These are phyloP conservation scores for Annulohypoxylon stygium DNA, from an alignment of 495 filamentous ascomycete genomes.

Conservation along the genomic window DNA sequence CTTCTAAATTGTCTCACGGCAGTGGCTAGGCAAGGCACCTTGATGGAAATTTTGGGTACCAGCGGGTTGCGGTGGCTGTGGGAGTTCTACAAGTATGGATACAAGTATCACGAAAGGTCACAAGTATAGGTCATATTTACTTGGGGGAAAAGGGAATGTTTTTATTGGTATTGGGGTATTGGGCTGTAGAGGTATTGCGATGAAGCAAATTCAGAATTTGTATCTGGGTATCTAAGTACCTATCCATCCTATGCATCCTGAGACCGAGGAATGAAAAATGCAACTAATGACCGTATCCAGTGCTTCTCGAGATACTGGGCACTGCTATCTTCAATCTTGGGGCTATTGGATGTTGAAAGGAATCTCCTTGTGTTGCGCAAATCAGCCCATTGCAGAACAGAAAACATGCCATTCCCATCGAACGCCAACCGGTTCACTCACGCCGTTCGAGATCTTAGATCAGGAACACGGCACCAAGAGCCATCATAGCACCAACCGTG, in stretches of 20 bases:
- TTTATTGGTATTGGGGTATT: background rate
- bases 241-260: conserved; percentile 21
- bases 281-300: conserved; percentile 10
- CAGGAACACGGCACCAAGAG: conserved; percentile 26
- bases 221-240: conserved; percentile 33
- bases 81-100: too few species aligned
- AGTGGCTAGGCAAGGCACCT: background rate
- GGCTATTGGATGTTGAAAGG: conserved; percentile 4
- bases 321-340: background rate
- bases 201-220: conserved; percentile 27
- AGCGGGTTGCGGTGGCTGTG: background rate
- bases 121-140: background rate
- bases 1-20: background rate
- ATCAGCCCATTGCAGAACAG: conserved; percentile 12
- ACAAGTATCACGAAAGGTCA: background rate
- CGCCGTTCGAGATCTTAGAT: conserved; percentile 16
- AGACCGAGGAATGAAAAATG: conserved; percentile 20
- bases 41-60: background rate
- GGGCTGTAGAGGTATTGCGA: background rate
- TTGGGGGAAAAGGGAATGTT: background rate
- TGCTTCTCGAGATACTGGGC: conserved; percentile 6
- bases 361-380: background rate
- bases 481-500: conserved; percentile 17
- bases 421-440: background rate
- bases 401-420: conserved; percentile 3